phyloP scores from a whole-genome alignment of 371 early-diverging fungal genomes.

The Globomyces sp. region DNA sequence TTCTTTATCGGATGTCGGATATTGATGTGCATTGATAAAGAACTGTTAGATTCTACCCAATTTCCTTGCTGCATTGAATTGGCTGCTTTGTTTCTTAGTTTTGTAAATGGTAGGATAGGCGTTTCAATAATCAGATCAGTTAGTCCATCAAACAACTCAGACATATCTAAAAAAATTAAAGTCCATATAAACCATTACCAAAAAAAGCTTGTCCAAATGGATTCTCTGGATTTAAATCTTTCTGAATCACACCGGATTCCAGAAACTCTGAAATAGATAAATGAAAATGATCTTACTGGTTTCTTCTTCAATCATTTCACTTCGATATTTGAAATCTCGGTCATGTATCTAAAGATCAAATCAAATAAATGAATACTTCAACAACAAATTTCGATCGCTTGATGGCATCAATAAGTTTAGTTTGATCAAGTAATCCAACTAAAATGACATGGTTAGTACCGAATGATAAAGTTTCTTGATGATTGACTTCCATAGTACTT shows the following conservation, averaged over 20 bases:
- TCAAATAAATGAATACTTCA: background rate
- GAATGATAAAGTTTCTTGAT: background rate
- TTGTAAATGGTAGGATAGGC: slow-evolving; percentile 5
- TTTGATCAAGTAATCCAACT: background rate
- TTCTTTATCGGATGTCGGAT: too few species aligned
- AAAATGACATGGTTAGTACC: slow-evolving; percentile 8
- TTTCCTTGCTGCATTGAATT: slow-evolving; percentile 3
- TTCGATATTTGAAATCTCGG: slow-evolving; percentile 3
- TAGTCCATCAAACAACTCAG: background rate
- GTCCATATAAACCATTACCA: background rate
- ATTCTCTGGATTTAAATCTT: slow-evolving; percentile 1
- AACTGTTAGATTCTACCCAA: background rate
- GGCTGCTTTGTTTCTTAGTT: background rate
- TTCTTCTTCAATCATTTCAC: too few species aligned
- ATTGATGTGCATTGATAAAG: too few species aligned
- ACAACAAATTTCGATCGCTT: background rate
- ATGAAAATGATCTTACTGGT: background rate
- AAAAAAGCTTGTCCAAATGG: background rate
- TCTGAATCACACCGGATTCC: slow-evolving; percentile 11
- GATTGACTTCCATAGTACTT: background rate
- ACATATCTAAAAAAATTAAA: background rate
- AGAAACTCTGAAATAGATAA: slow-evolving; percentile 11
- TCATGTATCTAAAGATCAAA: slow-evolving; percentile 5
- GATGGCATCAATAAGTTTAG: background rate
- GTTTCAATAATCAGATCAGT: background rate